Evolutionary conservation across 202 grass and related monocot genomes (phyloP).

Genomic region (Panicum virgatum): DNA sequence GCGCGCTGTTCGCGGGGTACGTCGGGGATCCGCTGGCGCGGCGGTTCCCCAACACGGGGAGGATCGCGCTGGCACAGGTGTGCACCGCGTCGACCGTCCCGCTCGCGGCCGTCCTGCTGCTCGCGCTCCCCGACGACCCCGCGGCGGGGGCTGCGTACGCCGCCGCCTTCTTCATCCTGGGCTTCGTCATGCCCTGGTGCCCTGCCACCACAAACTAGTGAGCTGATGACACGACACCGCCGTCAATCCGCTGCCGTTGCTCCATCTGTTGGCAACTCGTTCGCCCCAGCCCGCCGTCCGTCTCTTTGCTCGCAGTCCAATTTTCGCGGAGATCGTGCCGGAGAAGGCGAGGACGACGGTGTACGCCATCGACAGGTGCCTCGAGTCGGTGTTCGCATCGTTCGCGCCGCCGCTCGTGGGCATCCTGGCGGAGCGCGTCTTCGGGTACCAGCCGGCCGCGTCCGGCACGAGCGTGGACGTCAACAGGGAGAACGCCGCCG

Average conservation of each 20-base stretch:
- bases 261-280: too few relatives aligned
- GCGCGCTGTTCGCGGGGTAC: conserved; percentile 47
- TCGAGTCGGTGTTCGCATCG: conserved; percentile 68
- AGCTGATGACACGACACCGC: neutral
- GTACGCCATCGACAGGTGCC: conserved; percentile 79
- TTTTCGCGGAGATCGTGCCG: conserved; percentile 87
- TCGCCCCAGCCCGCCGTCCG: neutral
- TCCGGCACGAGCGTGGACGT: conserved; percentile 24
- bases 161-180: conserved; percentile 45
- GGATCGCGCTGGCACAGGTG: conserved; percentile 53
- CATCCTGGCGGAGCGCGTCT: conserved; percentile 62
- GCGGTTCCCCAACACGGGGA: conserved; percentile 54
- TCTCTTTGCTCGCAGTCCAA: conserved; percentile 45
- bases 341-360: conserved; percentile 81
- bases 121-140: conserved; percentile 48
- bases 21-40: conserved; percentile 44
- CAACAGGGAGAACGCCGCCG: conserved; percentile 61
- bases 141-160: conserved; percentile 32
- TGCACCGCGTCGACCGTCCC: conserved; percentile 52
- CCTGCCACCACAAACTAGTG: conserved; percentile 47
- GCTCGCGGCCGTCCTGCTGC: conserved; percentile 47
- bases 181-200: conserved; percentile 47
- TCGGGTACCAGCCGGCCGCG: conserved; percentile 52
- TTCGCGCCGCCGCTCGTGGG: conserved; percentile 74
- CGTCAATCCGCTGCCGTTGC: neutral